These are phyloP conservation scores for Miscanthus sacchariflorus DNA, from an alignment of 202 grass and related monocot species.

Conservation along the genomic window DNA sequence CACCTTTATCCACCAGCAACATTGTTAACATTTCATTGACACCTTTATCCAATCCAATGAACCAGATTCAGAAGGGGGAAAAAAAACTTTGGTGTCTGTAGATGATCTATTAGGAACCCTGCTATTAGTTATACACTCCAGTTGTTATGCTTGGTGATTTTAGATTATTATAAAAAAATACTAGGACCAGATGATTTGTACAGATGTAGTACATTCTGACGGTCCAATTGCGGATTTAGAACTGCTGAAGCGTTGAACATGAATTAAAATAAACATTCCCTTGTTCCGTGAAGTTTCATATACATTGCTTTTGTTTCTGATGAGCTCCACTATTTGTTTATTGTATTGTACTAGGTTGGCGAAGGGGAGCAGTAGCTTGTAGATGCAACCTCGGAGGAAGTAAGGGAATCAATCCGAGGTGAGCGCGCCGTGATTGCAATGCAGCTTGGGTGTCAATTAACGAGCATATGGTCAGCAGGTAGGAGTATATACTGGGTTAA, in stretches of 20 bases:
- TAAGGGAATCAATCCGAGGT: neutral
- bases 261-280: neutral
- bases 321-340: conserved; percentile 6
- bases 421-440: neutral
- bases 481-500: neutral
- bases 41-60: no score
- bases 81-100: no score
- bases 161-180: neutral
- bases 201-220: neutral
- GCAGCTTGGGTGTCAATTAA: neutral
- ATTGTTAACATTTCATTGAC: no score
- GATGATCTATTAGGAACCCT: no score
- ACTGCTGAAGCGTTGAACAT: neutral
- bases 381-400: conserved; percentile 70
- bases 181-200: neutral
- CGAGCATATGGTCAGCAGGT: neutral
- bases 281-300: conserved; percentile 2
- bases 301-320: conserved; percentile 22
- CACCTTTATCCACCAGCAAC: no score
- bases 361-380: conserved; percentile 62
- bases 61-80: no score
- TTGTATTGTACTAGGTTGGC: conserved; percentile 52
- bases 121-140: no score
- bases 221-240: neutral
- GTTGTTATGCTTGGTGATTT: neutral